Evolutionary conservation across 371 early-diverging fungal species (phyloP).

Genomic region (Smittium culicis): DNA sequence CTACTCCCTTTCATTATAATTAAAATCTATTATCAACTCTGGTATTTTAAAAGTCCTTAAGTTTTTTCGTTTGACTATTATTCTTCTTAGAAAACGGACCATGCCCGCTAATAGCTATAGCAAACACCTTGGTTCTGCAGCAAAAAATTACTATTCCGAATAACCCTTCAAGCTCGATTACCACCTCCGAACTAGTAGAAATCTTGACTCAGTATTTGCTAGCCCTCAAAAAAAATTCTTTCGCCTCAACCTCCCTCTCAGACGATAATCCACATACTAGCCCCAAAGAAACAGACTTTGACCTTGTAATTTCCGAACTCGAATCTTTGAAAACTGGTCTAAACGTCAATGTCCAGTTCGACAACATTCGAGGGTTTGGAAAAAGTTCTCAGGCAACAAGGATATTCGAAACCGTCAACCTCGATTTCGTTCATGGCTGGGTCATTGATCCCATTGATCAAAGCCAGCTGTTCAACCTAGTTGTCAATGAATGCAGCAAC

Average conservation of each 20-base stretch:
- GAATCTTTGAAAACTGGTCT: conserved; percentile 41
- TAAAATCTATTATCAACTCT: too few species aligned
- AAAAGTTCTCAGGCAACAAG: conserved; percentile 45
- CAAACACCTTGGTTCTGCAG: conserved; percentile 64
- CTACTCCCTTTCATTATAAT: too few species aligned
- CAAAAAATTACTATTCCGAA: conserved; percentile 48
- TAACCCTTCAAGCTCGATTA: conserved; percentile 40
- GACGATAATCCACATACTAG: conserved; percentile 16
- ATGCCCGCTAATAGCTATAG: conserved; percentile 75
- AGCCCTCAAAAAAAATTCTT: neutral
- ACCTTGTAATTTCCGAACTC: conserved; percentile 27
- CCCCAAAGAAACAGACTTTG: conserved; percentile 15
- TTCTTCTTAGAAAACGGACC: conserved; percentile 64
- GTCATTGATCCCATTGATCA: conserved; percentile 59
- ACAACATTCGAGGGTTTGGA: conserved; percentile 61
- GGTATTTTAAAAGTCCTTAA: too few species aligned
- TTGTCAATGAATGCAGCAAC: conserved; percentile 27
- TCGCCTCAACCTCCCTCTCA: conserved; percentile 3
- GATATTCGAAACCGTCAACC: conserved; percentile 65
- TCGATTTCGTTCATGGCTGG: conserved; percentile 84
- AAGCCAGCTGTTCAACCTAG: conserved; percentile 37
- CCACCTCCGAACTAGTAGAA: conserved; percentile 52
- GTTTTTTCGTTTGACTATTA: neutral
- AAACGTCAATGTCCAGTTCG: conserved; percentile 76
- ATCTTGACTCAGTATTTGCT: conserved; percentile 55